These are phyloP conservation scores for Hamamelis virginiana DNA, from an alignment of 164 flowering plant genomes.

Conservation along the genomic window DNA sequence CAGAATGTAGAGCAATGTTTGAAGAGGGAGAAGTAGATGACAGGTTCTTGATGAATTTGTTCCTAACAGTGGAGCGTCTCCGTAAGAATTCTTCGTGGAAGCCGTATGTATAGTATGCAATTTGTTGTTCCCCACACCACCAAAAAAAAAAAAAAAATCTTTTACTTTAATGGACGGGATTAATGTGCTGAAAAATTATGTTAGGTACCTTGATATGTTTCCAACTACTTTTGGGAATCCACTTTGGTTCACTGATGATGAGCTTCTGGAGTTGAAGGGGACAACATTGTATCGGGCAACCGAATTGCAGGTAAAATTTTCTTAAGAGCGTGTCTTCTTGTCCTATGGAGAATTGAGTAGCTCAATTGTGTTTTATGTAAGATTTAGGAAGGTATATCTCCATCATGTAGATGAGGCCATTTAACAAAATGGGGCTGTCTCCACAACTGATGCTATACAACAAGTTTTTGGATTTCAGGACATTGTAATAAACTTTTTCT, in stretches of 20 bases:
- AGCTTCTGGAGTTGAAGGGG: slow-evolving; percentile 80
- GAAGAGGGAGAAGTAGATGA: slow-evolving; percentile 97
- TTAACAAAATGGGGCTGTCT: too few relatives aligned
- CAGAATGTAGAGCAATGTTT: slow-evolving; percentile 81
- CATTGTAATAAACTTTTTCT: too few relatives aligned
- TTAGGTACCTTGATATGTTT: slow-evolving; percentile 91
- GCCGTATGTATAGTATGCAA: slow-evolving; percentile 54
- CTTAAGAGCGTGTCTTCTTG: neutral
- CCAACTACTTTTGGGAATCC: slow-evolving; percentile 85
- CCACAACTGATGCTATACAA: too few relatives aligned
- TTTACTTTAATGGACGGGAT: neutral
- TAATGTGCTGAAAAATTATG: neutral
- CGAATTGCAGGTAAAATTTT: slow-evolving; percentile 61
- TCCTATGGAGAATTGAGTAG: neutral
- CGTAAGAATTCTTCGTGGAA: slow-evolving; percentile 93
- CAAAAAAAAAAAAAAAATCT: neutral
- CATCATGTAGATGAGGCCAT: too few relatives aligned
- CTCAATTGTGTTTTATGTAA: too few relatives aligned
- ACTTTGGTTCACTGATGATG: slow-evolving; percentile 89
- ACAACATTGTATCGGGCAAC: slow-evolving; percentile 77
- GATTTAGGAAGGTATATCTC: too few relatives aligned
- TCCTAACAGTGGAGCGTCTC: slow-evolving; percentile 76
- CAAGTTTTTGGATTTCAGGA: too few relatives aligned
- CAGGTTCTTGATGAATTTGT: slow-evolving; percentile 76
- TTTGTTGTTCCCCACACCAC: neutral